Evolutionary conservation across 2,329 filamentous ascomycete genomes (phyloP).

Genomic region (Penicillium sp.): DNA sequence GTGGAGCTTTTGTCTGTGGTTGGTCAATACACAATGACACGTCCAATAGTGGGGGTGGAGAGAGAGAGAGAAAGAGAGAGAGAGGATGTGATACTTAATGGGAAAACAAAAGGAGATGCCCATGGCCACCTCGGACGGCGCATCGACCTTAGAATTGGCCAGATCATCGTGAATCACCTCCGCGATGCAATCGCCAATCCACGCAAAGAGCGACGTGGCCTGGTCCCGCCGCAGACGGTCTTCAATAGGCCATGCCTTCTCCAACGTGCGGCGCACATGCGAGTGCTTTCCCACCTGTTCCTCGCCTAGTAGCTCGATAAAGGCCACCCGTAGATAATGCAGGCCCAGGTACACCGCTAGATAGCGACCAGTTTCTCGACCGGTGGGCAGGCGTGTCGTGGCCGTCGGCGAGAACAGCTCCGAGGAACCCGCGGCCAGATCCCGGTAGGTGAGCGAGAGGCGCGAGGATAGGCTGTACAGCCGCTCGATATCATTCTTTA

Average conservation of each 20-base stretch:
- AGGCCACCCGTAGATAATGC: slow-evolving; percentile 57
- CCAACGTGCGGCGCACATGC: slow-evolving; percentile 63
- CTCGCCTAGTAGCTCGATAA: slow-evolving; percentile 53
- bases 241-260: slow-evolving; percentile 74
- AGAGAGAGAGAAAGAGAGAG: neutral
- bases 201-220: slow-evolving; percentile 70
- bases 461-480: slow-evolving; percentile 43
- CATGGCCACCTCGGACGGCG: slow-evolving; percentile 39
- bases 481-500: slow-evolving; percentile 33
- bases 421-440: slow-evolving; percentile 41
- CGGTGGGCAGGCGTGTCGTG: slow-evolving; percentile 48
- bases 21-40: slow-evolving; percentile 10
- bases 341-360: slow-evolving; percentile 59
- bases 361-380: slow-evolving; percentile 56
- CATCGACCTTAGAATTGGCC: slow-evolving; percentile 31
- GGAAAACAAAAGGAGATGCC: slow-evolving; percentile 51
- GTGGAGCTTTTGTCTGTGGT: slow-evolving; percentile 48
- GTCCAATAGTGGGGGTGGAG: neutral
- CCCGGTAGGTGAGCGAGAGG: slow-evolving; percentile 40
- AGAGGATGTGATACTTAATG: slow-evolving; percentile 38
- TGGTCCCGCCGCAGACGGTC: slow-evolving; percentile 74
- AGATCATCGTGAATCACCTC: slow-evolving; percentile 65
- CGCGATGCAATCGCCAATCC: slow-evolving; percentile 76
- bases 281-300: slow-evolving; percentile 43
- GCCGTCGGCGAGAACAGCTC: slow-evolving; percentile 50